Evolutionary conservation across 805 yeast species (phyloP).

Genomic region (Tetrapisispora arboricola): DNA sequence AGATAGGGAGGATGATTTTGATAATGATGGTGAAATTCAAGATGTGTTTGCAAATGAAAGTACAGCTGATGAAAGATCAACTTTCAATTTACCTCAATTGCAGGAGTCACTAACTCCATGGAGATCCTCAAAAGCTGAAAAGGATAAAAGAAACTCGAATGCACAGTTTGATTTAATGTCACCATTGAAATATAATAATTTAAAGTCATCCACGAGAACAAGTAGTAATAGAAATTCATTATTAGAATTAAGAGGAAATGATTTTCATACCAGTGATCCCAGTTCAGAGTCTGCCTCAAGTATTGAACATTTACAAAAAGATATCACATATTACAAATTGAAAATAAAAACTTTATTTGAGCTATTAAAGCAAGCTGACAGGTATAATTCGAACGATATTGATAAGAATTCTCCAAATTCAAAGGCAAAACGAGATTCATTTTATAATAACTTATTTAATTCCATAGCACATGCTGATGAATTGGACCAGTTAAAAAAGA

Average conservation of each 20-base stretch:
- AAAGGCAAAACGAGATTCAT: slow-evolving; percentile 11
- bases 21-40: slow-evolving; percentile 9
- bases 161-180: slow-evolving; percentile 14
- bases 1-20: slow-evolving; percentile 13
- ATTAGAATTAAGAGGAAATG: slow-evolving; percentile 11
- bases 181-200: slow-evolving; percentile 7
- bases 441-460: slow-evolving; percentile 15
- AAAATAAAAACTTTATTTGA: slow-evolving; percentile 29
- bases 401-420: slow-evolving; percentile 4
- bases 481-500: slow-evolving; percentile 10
- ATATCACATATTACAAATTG: slow-evolving; percentile 34
- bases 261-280: slow-evolving; percentile 7
- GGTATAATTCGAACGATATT: neutral
- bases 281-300: slow-evolving; percentile 15
- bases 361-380: slow-evolving; percentile 17
- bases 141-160: neutral
- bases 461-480: slow-evolving; percentile 16
- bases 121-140: slow-evolving; percentile 13
- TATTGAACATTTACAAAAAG: slow-evolving; percentile 31
- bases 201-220: slow-evolving; percentile 9
- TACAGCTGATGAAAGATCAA: slow-evolving; percentile 6
- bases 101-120: slow-evolving; percentile 31
- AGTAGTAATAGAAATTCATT: slow-evolving; percentile 9
- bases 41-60: neutral
- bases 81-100: slow-evolving; percentile 25